phyloP scores from a whole-genome alignment of 176 grass and related monocot species.

The Oropetium thomaeum region DNA sequence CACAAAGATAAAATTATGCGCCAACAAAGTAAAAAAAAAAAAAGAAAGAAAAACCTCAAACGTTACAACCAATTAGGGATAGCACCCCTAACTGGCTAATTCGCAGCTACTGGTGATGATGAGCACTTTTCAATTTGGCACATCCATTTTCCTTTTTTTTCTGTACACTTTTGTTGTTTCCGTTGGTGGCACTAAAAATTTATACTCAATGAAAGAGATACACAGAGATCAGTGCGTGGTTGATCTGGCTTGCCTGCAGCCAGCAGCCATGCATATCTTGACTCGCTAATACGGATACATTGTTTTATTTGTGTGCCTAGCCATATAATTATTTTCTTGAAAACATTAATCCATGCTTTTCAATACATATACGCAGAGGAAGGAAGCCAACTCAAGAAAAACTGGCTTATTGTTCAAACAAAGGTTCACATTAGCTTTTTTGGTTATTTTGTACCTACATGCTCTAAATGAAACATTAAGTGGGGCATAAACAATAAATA shows the following conservation, averaged over 20 bases:
- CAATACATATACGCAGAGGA: conserved; percentile 28
- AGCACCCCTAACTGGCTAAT: too few relatives aligned
- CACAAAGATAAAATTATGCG: too few relatives aligned
- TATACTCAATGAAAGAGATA: background rate
- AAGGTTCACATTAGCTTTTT: conserved; percentile 8
- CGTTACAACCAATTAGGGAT: too few relatives aligned
- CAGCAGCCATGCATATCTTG: background rate
- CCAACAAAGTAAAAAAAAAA: too few relatives aligned
- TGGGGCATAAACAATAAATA: conserved; percentile 4
- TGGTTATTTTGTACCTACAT: background rate
- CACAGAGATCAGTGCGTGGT: too few relatives aligned
- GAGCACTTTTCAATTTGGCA: background rate
- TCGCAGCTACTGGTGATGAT: too few relatives aligned
- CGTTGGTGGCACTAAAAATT: background rate
- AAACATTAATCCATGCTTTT: conserved; percentile 20
- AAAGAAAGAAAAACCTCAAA: too few relatives aligned
- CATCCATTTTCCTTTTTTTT: background rate
- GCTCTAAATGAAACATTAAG: conserved; percentile 18
- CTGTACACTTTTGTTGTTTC: background rate
- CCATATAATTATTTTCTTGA: background rate
- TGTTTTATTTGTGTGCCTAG: background rate
- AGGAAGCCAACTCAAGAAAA: background rate
- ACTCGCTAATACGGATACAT: too few relatives aligned
- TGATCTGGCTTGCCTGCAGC: background rate
- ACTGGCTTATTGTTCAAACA: conserved; percentile 15